These are phyloP conservation scores for Aphanomyces cochlioides DNA, from an alignment of 352 stramenopile genomes.

Conservation along the genomic window DNA sequence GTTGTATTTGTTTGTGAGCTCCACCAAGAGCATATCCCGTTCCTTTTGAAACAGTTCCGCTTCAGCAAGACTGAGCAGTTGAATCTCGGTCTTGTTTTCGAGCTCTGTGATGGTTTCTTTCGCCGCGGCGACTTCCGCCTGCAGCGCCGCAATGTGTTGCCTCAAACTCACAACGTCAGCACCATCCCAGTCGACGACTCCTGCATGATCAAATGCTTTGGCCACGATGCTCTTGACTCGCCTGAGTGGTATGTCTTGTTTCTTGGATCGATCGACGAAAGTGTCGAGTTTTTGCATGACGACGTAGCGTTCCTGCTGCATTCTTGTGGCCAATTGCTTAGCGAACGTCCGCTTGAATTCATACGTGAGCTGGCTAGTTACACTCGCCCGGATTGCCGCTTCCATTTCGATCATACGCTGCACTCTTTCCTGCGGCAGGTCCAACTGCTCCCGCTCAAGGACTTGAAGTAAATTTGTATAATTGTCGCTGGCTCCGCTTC, in stretches of 20 bases:
- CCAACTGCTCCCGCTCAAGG: slow-evolving; percentile 4
- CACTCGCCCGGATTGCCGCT: background rate
- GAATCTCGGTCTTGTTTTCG: background rate
- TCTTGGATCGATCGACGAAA: background rate
- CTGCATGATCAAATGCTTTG: slow-evolving; percentile 5
- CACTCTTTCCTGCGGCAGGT: background rate
- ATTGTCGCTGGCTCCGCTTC: background rate
- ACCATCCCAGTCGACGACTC: slow-evolving; percentile 21
- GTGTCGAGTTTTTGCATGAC: slow-evolving; percentile 14
- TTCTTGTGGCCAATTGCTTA: background rate
- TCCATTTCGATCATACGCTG: slow-evolving; percentile 9
- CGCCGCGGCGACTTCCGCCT: background rate
- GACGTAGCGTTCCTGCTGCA: slow-evolving; percentile 18
- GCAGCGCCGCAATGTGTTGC: background rate
- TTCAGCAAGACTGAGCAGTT: slow-evolving; percentile 15
- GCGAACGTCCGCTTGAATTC: slow-evolving; percentile 28
- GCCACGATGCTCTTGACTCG: background rate
- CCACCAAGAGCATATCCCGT: slow-evolving; percentile 23
- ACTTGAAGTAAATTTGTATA: background rate
- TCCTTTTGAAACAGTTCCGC: slow-evolving; percentile 29
- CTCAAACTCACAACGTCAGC: slow-evolving; percentile 13
- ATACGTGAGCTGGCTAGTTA: slow-evolving; percentile 25
- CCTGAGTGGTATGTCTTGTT: slow-evolving; percentile 10
- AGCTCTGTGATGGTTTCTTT: background rate
- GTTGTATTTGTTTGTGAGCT: slow-evolving; percentile 11